Evolutionary conservation across 164 flowering plant genomes (phyloP).

Genomic region (Liquidambar formosana): DNA sequence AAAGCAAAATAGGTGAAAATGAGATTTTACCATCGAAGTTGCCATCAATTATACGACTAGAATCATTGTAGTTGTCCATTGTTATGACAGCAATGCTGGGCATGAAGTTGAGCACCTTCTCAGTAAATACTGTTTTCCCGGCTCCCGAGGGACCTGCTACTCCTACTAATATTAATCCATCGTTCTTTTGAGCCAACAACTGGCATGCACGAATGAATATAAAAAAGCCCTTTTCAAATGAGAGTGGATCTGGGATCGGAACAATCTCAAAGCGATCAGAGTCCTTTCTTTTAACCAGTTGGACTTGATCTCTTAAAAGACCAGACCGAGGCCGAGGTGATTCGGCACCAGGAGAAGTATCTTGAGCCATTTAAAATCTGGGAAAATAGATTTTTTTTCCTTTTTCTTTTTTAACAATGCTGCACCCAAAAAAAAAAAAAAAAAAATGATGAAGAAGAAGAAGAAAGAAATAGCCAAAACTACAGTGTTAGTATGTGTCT

Average conservation of each 20-base stretch:
- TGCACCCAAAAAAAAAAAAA: too few species aligned
- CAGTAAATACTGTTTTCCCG: constrained; percentile 96
- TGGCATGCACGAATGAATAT: constrained; percentile 92
- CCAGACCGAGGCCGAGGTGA: constrained; percentile 59
- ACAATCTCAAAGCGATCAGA: constrained; percentile 75
- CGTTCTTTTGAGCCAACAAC: constrained; percentile 82
- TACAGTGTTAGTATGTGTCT: neutral
- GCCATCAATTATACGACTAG: constrained; percentile 86
- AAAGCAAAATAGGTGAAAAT: neutral
- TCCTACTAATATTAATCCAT: constrained; percentile 78
- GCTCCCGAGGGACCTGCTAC: constrained; percentile 98
- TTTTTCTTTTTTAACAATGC: too few species aligned
- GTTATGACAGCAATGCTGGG: constrained; percentile 88
- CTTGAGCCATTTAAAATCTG: constrained; percentile 50
- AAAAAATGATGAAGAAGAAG: too few species aligned
- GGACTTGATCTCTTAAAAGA: constrained; percentile 86
- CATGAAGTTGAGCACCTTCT: constrained; percentile 87
- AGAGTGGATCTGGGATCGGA: constrained; percentile 65
- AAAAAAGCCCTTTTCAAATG: constrained; percentile 95
- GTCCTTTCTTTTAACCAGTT: constrained; percentile 65
- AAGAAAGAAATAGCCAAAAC: neutral
- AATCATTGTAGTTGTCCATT: constrained; percentile 95
- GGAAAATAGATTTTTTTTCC: neutral
- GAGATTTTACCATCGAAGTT: constrained; percentile 80
- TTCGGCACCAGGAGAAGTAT: constrained; percentile 40